Base-by-base conservation (phyloP, 352 stramenopile species). In the Phytophthora agathidicida region DNA sequence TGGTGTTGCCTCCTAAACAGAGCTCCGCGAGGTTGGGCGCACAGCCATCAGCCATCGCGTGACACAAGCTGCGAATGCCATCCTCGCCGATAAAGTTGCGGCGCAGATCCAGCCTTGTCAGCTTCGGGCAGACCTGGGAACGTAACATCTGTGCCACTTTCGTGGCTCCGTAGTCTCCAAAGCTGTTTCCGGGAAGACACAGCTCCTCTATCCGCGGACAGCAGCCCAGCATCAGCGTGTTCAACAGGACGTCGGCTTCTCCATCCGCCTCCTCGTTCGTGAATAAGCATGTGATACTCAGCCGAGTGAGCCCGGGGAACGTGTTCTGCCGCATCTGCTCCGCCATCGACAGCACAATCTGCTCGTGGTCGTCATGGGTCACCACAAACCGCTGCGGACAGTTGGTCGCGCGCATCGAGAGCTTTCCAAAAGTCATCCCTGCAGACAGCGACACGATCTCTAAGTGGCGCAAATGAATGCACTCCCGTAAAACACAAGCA, bases 81-180 rank as follows among this genome's bases (percentile, higher is more conserved):
- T 89, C 76, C 53, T 96, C 86, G 20, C 83, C 83, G 41, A 96
- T 93, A 61, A 94, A 96, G 48, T 96, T 96, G 31, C 84, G 82
- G 5, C 84, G 79, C 57, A 96, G 45, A 50, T 96, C 86, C 23
- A 96, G 57, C 2, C 83, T 74, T 46, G 78, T 92, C 14, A 96
- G 77, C 47, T 91, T 76, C 7, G 86, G 80, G 47, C 83, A 96
- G 19, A 87, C 77, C 36, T 83, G 65, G n/a, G 86, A 84, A 9
- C 79, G 79, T 37, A 96, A 74, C 79, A 96, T 84, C 65, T 94
- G 80, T 19, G 85, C 78, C 26, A 96, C 73, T 61, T 93, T 92
- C 10, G 79, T 77, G 8, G 84, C 83, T 55, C 86, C 86, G 27
- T 91, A 93, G 68, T 96, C 86, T 2, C 84, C 84, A 50, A 96